A percentile compares a stretch with the other conserved stretches of the same genome.
These are phyloP conservation scores for Capronia coronata DNA, from an alignment of 2,329 filamentous ascomycete genomes.

Conservation along the genomic window DNA sequence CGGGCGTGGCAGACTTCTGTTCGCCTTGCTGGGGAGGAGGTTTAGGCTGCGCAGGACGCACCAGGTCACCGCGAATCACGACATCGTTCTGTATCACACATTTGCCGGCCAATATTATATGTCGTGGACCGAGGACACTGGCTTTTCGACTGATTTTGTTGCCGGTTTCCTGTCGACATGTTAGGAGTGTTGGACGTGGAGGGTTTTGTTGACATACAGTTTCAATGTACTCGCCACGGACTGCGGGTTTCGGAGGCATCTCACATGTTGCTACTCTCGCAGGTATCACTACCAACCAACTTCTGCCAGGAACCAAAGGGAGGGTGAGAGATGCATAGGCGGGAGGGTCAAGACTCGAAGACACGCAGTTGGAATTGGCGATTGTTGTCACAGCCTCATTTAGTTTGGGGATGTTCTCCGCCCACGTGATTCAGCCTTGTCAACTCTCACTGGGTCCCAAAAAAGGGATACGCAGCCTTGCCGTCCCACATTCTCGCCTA, in stretches of 20 bases:
- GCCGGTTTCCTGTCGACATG: conserved; percentile 63
- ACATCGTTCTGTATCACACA: conserved; percentile 94
- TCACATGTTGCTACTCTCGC: not conserved
- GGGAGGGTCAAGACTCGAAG: too few relatives aligned
- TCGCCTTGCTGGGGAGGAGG: conserved; percentile 30
- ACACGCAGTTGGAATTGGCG: not conserved
- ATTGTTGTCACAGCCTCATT: not conserved
- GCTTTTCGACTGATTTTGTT: conserved; percentile 96
- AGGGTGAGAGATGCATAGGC: too few relatives aligned
- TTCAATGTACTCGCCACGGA: conserved; percentile 92
- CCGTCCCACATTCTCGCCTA: too few relatives aligned
- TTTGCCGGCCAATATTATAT: conserved; percentile 94
- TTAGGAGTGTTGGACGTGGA: conserved; percentile 9
- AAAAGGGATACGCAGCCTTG: not conserved
- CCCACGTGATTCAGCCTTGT: not conserved
- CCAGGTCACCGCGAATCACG: conserved; percentile 85
- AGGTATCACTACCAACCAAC: not conserved
- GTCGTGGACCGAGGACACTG: conserved; percentile 87
- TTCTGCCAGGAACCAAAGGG: not conserved
- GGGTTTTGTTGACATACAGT: conserved; percentile 56
- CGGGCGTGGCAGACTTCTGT: conserved; percentile 31
- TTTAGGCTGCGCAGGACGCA: conserved; percentile 50
- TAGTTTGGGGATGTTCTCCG: too few relatives aligned
- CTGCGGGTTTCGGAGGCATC: conserved; percentile 65
- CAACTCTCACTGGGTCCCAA: not conserved